These are phyloP conservation scores for Hemileia vastatrix DNA, from an alignment of 1,284 basidiomycete species.

Conservation along the genomic window DNA sequence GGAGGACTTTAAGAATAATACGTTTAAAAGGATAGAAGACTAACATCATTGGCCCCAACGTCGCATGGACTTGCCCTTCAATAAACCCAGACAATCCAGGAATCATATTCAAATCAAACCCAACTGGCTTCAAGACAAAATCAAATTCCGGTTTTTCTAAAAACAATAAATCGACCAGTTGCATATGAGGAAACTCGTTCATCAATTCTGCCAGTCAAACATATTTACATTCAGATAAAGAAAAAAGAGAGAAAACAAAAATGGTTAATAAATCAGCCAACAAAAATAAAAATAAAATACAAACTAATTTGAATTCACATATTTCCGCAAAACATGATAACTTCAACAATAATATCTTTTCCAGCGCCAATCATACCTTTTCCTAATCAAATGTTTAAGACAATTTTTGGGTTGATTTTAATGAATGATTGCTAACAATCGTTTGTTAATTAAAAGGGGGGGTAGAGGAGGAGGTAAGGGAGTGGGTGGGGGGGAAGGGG, in stretches of 20 bases:
- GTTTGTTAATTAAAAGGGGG: too few relatives aligned
- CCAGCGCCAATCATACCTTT: constrained; percentile 74
- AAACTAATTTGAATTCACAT: constrained; percentile 48
- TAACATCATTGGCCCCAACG: constrained; percentile 40
- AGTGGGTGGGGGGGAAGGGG: too few relatives aligned
- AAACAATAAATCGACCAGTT: constrained; percentile 65
- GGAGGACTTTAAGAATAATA: background rate
- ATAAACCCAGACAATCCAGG: constrained; percentile 87
- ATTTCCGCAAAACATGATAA: constrained; percentile 76
- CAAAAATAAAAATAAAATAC: too few relatives aligned
- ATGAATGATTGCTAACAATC: too few relatives aligned
- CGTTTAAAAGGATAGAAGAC: too few relatives aligned
- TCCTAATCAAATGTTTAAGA: constrained; percentile 68
- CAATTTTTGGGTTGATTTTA: constrained; percentile 89
- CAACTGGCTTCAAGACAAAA: constrained; percentile 89
- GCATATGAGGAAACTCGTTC: constrained; percentile 82
- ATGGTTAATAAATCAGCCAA: too few relatives aligned
- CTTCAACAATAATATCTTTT: constrained; percentile 82
- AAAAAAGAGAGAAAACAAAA: too few relatives aligned
- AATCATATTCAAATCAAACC: constrained; percentile 78
- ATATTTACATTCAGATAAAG: background rate
- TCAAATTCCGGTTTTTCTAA: constrained; percentile 87
- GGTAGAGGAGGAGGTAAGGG: too few relatives aligned
- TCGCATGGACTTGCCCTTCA: constrained; percentile 73
- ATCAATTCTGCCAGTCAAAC: constrained; percentile 60